These are phyloP conservation scores for Botryobasidium botryosum DNA, from an alignment of 768 basidiomycete species.

Conservation along the genomic window DNA sequence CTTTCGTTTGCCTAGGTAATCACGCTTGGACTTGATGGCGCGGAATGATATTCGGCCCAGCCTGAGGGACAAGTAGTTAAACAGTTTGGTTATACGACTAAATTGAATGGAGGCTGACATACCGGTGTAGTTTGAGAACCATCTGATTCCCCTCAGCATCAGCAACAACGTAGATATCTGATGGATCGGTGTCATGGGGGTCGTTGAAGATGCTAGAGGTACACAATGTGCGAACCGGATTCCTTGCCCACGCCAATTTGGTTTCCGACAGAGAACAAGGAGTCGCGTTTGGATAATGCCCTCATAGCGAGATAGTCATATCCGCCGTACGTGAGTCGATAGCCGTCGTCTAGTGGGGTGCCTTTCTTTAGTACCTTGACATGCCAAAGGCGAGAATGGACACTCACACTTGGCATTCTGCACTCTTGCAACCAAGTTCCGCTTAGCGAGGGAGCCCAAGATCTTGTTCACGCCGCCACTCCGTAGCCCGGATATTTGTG, in stretches of 20 bases:
- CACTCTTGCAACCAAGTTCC: slow-evolving; percentile 75
- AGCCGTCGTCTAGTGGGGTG: slow-evolving; percentile 67
- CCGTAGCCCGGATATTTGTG: slow-evolving; percentile 82
- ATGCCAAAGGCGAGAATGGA: too few relatives aligned
- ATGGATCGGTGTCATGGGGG: background rate
- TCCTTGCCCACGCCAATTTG: slow-evolving; percentile 99
- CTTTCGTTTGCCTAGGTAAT: slow-evolving; percentile 90
- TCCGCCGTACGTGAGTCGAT: slow-evolving; percentile 94
- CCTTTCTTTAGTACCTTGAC: too few relatives aligned
- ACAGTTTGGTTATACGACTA: background rate
- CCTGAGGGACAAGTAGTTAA: slow-evolving; percentile 25
- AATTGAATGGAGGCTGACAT: slow-evolving; percentile 11
- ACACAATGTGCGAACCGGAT: slow-evolving; percentile 40
- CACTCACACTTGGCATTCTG: slow-evolving; percentile 81
- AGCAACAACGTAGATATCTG: slow-evolving; percentile 84
- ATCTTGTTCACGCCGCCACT: slow-evolving; percentile 90
- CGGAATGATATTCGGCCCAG: slow-evolving; percentile 96
- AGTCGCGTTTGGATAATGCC: slow-evolving; percentile 77
- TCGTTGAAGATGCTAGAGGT: background rate
- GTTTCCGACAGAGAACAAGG: slow-evolving; percentile 83
- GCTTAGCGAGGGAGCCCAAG: slow-evolving; percentile 77
- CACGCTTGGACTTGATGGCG: slow-evolving; percentile 88
- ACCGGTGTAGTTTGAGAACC: slow-evolving; percentile 92
- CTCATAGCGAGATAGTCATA: slow-evolving; percentile 93
- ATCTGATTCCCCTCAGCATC: slow-evolving; percentile 70